Evolutionary conservation across 2,329 filamentous ascomycete species (phyloP).

Genomic region (Capronia epimyces): DNA sequence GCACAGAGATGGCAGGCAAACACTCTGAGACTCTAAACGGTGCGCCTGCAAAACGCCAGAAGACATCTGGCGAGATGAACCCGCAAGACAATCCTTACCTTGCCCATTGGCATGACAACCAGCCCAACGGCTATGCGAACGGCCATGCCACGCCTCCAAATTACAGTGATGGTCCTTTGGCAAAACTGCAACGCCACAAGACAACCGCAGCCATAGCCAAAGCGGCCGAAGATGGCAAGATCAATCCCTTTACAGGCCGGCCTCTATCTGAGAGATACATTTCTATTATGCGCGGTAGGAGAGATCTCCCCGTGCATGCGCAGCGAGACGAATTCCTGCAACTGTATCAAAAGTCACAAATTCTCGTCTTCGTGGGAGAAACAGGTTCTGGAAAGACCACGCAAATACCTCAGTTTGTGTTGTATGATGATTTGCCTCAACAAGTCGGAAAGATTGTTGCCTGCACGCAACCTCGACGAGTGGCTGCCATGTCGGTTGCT

Average conservation of each 20-base stretch:
- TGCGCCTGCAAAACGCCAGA: slow-evolving; percentile 51
- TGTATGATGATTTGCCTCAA: slow-evolving; percentile 93
- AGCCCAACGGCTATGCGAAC: slow-evolving; percentile 33
- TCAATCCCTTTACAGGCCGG: slow-evolving; percentile 78
- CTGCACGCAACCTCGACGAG: slow-evolving; percentile 94
- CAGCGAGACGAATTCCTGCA: slow-evolving; percentile 91
- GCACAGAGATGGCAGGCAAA: slow-evolving; percentile 23
- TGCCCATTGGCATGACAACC: slow-evolving; percentile 70
- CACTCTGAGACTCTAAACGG: slow-evolving; percentile 31
- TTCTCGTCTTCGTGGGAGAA: slow-evolving; percentile 97
- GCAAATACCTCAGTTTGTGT: slow-evolving; percentile 96
- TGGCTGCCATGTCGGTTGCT: slow-evolving; percentile 96
- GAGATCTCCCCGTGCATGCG: slow-evolving; percentile 83
- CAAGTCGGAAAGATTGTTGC: slow-evolving; percentile 81
- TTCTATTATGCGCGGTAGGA: slow-evolving; percentile 74
- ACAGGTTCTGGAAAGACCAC: slow-evolving; percentile 99
- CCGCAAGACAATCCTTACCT: slow-evolving; percentile 76
- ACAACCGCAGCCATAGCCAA: slow-evolving; percentile 72
- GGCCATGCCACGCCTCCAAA: slow-evolving; percentile 35
- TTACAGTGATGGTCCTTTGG: slow-evolving; percentile 49
- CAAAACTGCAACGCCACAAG: slow-evolving; percentile 66
- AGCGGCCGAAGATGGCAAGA: slow-evolving; percentile 69
- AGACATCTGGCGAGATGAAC: slow-evolving; percentile 46
- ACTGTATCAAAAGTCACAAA: slow-evolving; percentile 88
- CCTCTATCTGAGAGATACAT: slow-evolving; percentile 80